A percentile compares a stretch with the other conserved stretches of the same genome.
These are phyloP conservation scores for Arbutus unedo DNA, from an alignment of 148 eudicot genomes.

Conservation along the genomic window DNA sequence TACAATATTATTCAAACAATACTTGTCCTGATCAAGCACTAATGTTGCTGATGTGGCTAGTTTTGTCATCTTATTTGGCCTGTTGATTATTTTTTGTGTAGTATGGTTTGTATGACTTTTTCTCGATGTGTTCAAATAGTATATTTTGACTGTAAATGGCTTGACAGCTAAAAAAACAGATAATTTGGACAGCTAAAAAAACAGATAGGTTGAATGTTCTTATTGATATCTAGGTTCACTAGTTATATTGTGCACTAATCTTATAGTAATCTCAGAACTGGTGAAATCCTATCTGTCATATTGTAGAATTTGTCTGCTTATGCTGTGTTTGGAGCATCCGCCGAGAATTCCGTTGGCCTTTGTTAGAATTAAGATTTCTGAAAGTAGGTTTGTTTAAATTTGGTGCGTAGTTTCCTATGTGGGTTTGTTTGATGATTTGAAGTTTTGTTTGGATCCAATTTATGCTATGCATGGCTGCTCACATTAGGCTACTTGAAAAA, in stretches of 20 bases:
- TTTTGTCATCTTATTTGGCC: too few relatives aligned
- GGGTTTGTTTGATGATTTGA: background rate
- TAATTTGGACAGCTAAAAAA: too few relatives aligned
- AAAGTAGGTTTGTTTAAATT: background rate
- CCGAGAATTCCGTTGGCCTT: background rate
- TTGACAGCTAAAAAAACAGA: background rate
- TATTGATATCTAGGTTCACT: background rate
- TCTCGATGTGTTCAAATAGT: too few relatives aligned
- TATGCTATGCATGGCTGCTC: background rate
- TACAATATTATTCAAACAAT: too few relatives aligned
- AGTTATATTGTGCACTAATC: conserved; percentile 1
- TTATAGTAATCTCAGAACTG: background rate
- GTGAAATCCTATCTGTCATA: conserved; percentile 4
- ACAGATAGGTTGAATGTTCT: too few relatives aligned
- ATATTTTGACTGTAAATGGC: too few relatives aligned
- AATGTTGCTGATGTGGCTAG: too few relatives aligned
- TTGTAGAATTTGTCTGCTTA: background rate
- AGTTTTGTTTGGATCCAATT: background rate
- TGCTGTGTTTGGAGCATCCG: background rate
- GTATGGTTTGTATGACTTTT: background rate
- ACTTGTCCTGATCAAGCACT: too few relatives aligned
- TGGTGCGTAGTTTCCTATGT: background rate
- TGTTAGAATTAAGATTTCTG: background rate
- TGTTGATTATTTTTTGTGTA: too few relatives aligned
- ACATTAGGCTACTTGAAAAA: background rate